Evolutionary conservation across 2,329 filamentous ascomycete species (phyloP), one percentile per base, ranked within the genome.

Genomic region (Colletotrichum paranaense): DNA sequence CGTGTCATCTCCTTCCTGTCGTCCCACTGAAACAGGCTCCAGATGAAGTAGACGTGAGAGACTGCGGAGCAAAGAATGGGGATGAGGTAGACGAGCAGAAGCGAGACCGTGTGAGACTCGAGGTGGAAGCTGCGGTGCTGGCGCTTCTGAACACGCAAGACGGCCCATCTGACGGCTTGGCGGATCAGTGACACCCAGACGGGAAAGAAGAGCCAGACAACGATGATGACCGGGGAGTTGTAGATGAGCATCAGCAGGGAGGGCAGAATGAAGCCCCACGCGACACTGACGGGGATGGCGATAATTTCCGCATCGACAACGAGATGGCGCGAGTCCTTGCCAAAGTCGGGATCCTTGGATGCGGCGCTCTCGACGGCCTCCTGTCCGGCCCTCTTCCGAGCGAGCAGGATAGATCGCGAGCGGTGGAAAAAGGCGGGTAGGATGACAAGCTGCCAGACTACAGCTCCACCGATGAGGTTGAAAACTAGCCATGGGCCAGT

Each of bases 151-250:
- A 72, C 14, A 1, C 63, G 57, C 75, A 78, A 53, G 16, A 81
- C 60, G 22, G 68, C 46, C 46, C 68, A 75, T 14, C 83, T 81
- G 38, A 86, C 79, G 8, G 75, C 78, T 65, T 83, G 81, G 0
- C 86, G 85, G 22, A 87, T 72, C 12, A 85, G 71, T 2, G 84
- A 82, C 1, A 89, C 86, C 78, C 86, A 87, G 57, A 88, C 68
- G 0, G 88, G 88, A 78, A 88, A 89, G 77, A 88, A 83, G 16
- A 89, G 81, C 88, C 88, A 89, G n/a, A 84, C 68, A 7, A 81
- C 76, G 38, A 88, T 82, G 24, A 82, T 76, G 14, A 75, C 75
- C 0, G 85, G 81, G 0, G 81, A 75, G 62, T 81, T 81, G 60
- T 83, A 75, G n/a, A 81, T 75, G n/a, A 89, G 81, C 84, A 89